Percentiles rank a stretch among this genome's conserved stretches.
Evolutionary conservation across 495 filamentous ascomycete species (phyloP).

Genomic region (Echria macrotheca): DNA sequence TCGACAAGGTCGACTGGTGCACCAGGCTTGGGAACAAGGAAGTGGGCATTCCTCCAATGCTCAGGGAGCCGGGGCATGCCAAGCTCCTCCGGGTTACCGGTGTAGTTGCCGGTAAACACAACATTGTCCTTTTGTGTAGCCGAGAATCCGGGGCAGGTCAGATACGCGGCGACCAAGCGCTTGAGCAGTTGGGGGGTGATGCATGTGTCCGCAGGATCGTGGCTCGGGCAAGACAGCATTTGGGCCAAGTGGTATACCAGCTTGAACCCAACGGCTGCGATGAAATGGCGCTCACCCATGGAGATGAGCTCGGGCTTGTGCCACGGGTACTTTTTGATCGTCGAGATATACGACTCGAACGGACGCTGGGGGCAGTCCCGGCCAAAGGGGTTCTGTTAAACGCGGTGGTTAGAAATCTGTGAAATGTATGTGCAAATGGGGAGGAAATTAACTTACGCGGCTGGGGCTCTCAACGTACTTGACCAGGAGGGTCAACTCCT

Average conservation of each 20-base stretch:
- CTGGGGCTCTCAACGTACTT: constrained; percentile 64
- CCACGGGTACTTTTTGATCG: constrained; percentile 74
- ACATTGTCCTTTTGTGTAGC: constrained; percentile 55
- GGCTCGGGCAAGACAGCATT: constrained; percentile 16
- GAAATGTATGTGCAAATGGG: background rate
- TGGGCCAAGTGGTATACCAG: constrained; percentile 36
- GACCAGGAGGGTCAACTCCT: constrained; percentile 62
- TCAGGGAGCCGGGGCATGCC: constrained; percentile 34
- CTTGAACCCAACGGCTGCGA: constrained; percentile 48
- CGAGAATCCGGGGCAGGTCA: constrained; percentile 61
- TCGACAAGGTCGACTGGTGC: constrained; percentile 40
- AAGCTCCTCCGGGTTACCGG: constrained; percentile 17
- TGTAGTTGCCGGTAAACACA: constrained; percentile 10
- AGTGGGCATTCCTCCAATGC: constrained; percentile 37
- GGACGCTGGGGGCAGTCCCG: constrained; percentile 62
- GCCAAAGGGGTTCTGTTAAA: constrained; percentile 55
- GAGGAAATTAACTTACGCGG: constrained; percentile 48
- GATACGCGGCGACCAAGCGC: constrained; percentile 52
- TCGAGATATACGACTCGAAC: constrained; percentile 71
- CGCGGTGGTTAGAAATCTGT: constrained; percentile 7
- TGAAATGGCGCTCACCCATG: constrained; percentile 52
- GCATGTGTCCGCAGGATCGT: constrained; percentile 33
- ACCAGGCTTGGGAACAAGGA: constrained; percentile 36
- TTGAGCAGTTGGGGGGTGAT: constrained; percentile 51
- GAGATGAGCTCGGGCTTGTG: constrained; percentile 56